A percentile compares a stretch with the other conserved stretches of the same genome.
phyloP scores from a whole-genome alignment of 2,329 filamentous ascomycete species.

The Fusarium pininemorale region DNA sequence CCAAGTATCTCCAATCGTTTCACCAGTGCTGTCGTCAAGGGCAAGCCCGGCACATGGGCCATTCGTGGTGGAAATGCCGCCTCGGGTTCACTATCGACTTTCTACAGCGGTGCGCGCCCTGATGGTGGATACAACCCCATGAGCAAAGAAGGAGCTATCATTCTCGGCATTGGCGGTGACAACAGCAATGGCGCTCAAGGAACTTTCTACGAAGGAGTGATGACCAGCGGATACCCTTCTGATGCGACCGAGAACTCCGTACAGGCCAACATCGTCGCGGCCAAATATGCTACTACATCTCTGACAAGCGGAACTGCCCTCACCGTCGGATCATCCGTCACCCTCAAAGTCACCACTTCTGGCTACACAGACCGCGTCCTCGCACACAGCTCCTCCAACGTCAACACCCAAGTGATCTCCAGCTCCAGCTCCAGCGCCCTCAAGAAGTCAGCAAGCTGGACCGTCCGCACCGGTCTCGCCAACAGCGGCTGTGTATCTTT shows the following conservation, averaged over 20 bases:
- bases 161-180: slow-evolving; percentile 16
- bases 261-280: slow-evolving; percentile 20
- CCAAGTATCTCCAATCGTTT: not conserved
- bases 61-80: slow-evolving; percentile 21
- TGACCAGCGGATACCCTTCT: slow-evolving; percentile 17
- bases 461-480: slow-evolving; percentile 6
- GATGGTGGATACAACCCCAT: slow-evolving; percentile 17
- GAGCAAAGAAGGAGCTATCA: slow-evolving; percentile 15
- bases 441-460: slow-evolving; percentile 24
- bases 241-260: slow-evolving; percentile 18
- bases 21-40: slow-evolving; percentile 6
- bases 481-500: slow-evolving; percentile 21
- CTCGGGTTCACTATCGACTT: slow-evolving; percentile 5
- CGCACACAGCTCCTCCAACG: not conserved
- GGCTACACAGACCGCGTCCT: slow-evolving; percentile 15
- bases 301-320: not conserved
- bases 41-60: slow-evolving; percentile 6
- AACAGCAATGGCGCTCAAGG: slow-evolving; percentile 16
- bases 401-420: slow-evolving; percentile 14
- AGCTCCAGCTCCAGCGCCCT: slow-evolving; percentile 3
- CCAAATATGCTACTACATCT: slow-evolving; percentile 11
- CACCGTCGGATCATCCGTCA: slow-evolving; percentile 9
- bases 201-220: slow-evolving; percentile 14
- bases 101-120: slow-evolving; percentile 14
- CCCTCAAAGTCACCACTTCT: slow-evolving; percentile 4